Percentiles rank a stretch among this genome's conserved stretches.
phyloP scores from a whole-genome alignment of 306 rosid species.

The Phaseolus lunatus region DNA sequence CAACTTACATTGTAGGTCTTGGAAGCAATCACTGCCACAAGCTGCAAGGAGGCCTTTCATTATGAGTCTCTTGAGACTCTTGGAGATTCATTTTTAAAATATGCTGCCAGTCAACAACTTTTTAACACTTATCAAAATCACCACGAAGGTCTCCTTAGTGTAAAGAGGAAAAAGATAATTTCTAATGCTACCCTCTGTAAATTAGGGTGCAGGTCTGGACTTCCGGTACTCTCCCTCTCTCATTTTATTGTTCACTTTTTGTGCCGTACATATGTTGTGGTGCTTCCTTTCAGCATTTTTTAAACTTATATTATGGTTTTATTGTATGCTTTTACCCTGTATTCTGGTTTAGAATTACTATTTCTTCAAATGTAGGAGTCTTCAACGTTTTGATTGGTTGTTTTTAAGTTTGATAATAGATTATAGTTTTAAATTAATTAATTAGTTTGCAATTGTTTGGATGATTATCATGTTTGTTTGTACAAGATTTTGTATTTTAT shows the following conservation, averaged over 20 bases:
- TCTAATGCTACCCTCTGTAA: conserved; percentile 73
- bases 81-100: conserved; percentile 94
- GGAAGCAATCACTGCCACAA: conserved; percentile 86
- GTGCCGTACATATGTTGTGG: conserved; percentile 19
- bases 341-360: conserved; percentile 1
- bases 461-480: conserved; percentile 33
- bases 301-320: background rate
- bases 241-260: background rate
- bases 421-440: background rate
- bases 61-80: conserved; percentile 90
- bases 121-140: conserved; percentile 58
- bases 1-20: conserved; percentile 63
- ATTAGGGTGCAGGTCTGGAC: conserved; percentile 62
- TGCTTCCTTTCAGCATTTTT: conserved; percentile 6
- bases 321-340: background rate
- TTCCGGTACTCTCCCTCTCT: conserved; percentile 63
- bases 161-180: conserved; percentile 68
- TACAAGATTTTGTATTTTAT: background rate
- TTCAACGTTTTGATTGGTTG: background rate
- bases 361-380: conserved; percentile 1
- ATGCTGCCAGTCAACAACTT: conserved; percentile 74
- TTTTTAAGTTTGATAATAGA: conserved; percentile 3
- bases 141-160: conserved; percentile 81
- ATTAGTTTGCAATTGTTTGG: conserved; percentile 15
- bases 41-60: conserved; percentile 73